Conservation (phyloP, 306 rosid genomes). For the Cucumis melo region DNA sequence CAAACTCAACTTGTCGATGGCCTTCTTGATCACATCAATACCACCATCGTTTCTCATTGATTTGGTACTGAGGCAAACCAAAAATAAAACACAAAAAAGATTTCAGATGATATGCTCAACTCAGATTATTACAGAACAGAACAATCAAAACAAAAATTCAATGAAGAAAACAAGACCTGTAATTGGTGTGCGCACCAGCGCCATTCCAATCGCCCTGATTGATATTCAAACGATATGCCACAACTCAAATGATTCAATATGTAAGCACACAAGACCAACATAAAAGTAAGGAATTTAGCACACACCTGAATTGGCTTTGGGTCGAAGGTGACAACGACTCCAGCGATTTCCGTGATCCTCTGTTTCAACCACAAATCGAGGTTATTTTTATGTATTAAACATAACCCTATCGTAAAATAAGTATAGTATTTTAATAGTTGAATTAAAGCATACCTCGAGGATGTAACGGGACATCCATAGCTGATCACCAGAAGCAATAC, state of each 20-base stretch:
- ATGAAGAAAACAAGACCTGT: conserved; percentile 17
- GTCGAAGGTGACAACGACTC: conserved; percentile 34
- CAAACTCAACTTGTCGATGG: conserved; percentile 27
- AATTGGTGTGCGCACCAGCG: conserved; percentile 47
- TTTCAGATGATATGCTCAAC: neutral
- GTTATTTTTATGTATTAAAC: neutral
- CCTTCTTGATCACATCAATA: conserved; percentile 33
- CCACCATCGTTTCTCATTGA: conserved; percentile 38
- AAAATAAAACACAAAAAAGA: neutral
- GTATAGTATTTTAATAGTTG: neutral
- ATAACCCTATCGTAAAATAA: neutral
- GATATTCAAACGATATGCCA: neutral
- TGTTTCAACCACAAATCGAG: neutral
- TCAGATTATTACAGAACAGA: neutral
- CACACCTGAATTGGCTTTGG: conserved; percentile 45
- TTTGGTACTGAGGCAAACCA: conserved; percentile 22
- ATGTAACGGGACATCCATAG: conserved; percentile 43
- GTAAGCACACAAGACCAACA: neutral
- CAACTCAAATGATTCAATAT: neutral
- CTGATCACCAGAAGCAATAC: conserved; percentile 41
- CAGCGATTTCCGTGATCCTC: conserved; percentile 45
- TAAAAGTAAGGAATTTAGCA: neutral
- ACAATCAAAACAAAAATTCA: neutral
- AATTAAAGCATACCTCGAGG: conserved; percentile 32
- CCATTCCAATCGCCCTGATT: conserved; percentile 52